Percentiles rank a stretch among this genome's conserved stretches.
phyloP scores from a whole-genome alignment of 192 early-diverging fungal genomes.

The Dimargaris verticillata region DNA sequence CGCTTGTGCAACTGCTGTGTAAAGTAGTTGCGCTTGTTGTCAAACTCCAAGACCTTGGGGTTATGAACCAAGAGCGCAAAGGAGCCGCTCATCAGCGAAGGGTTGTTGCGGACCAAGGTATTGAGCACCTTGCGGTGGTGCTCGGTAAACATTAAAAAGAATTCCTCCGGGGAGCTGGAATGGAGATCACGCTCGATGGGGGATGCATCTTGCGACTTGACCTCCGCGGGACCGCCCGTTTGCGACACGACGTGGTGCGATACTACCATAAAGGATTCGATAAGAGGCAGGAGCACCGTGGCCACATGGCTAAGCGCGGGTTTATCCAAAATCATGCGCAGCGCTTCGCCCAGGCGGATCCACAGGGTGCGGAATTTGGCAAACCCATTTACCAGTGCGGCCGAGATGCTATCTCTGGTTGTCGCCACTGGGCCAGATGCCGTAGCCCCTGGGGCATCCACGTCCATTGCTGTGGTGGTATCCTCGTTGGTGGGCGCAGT shows the following conservation, averaged over 20 bases:
- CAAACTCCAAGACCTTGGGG: constrained; percentile 94
- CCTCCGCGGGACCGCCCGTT: background rate
- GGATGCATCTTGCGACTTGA: constrained; percentile 6
- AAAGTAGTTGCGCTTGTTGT: constrained; percentile 98
- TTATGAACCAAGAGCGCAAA: constrained; percentile 93
- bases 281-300: constrained; percentile 80
- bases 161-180: constrained; percentile 23
- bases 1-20: constrained; percentile 87
- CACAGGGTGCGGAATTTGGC: constrained; percentile 48
- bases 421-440: constrained; percentile 32
- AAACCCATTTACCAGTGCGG: constrained; percentile 5
- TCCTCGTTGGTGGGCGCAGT: constrained; percentile 26
- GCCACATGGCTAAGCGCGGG: constrained; percentile 75
- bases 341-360: constrained; percentile 55
- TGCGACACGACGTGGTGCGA: constrained; percentile 56
- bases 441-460: constrained; percentile 14
- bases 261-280: constrained; percentile 97
- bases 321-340: constrained; percentile 55
- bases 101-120: constrained; percentile 94
- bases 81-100: constrained; percentile 86
- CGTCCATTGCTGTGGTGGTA: constrained; percentile 21
- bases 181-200: constrained; percentile 3
- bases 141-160: constrained; percentile 85
- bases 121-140: constrained; percentile 92
- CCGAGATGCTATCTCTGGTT: constrained; percentile 22